Percentiles rank a stretch among this genome's conserved stretches.
phyloP scores from a whole-genome alignment of 805 yeast genomes.

The Maudiozyma serrabonitensis region DNA sequence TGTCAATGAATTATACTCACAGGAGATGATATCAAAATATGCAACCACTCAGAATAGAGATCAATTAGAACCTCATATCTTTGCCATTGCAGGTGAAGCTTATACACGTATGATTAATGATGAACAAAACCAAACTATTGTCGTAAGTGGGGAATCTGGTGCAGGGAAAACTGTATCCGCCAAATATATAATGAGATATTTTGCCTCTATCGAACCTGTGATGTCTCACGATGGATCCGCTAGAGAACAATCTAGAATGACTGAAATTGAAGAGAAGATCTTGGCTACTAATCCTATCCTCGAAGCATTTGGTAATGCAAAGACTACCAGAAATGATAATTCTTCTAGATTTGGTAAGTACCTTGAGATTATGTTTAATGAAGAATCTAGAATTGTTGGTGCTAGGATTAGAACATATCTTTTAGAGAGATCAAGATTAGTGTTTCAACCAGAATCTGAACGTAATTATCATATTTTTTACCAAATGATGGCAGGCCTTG shows the following conservation, averaged over 20 bases:
- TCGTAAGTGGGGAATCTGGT: conserved; percentile 96
- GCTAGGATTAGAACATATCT: conserved; percentile 89
- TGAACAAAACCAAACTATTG: conserved; percentile 82
- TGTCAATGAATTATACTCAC: conserved; percentile 81
- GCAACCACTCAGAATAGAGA: conserved; percentile 55
- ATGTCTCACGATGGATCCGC: conserved; percentile 16
- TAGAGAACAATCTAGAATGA: conserved; percentile 47
- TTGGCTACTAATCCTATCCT: conserved; percentile 90
- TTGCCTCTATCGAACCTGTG: conserved; percentile 77
- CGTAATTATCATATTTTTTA: conserved; percentile 94
- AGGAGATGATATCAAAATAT: conserved; percentile 86
- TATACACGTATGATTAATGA: conserved; percentile 88
- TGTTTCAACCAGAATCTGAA: conserved; percentile 80
- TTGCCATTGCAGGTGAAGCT: conserved; percentile 97
- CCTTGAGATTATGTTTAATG: conserved; percentile 78
- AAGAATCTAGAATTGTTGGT: conserved; percentile 74
- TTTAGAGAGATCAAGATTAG: conserved; percentile 87
- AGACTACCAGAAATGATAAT: conserved; percentile 83
- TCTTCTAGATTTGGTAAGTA: conserved; percentile 95
- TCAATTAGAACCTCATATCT: conserved; percentile 91
- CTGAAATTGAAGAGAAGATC: conserved; percentile 85
- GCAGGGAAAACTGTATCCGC: conserved; percentile 98
- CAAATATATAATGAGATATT: conserved; percentile 93
- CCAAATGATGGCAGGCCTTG: conserved; percentile 72
- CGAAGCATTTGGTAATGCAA: conserved; percentile 93